A percentile compares a stretch with the other conserved stretches of the same genome.
Evolutionary conservation across 768 basidiomycete genomes (phyloP).

Genomic region (Lactarius sp.): DNA sequence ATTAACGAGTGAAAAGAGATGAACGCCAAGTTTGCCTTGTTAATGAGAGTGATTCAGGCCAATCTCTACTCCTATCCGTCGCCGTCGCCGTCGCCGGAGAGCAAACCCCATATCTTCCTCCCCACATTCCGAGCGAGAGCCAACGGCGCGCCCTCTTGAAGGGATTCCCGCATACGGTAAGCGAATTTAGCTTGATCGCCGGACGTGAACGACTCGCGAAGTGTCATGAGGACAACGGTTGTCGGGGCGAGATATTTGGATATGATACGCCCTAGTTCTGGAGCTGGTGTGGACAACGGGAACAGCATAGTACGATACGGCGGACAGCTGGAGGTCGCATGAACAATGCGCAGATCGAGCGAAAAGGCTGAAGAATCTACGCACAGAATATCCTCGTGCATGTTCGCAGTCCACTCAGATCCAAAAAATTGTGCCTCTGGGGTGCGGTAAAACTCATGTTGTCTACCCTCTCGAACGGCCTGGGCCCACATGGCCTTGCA

Average conservation of each 20-base stretch:
- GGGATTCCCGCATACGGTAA: constrained; percentile 56
- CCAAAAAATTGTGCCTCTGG: constrained; percentile 20
- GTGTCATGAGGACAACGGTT: constrained; percentile 44
- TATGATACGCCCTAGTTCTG: constrained; percentile 50
- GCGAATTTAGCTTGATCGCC: constrained; percentile 59
- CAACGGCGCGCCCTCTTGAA: constrained; percentile 56
- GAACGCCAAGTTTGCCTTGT: not conserved
- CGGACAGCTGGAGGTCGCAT: constrained; percentile 12
- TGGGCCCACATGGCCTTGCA: constrained; percentile 43
- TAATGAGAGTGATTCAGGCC: not conserved
- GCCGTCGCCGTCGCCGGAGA: constrained; percentile 23
- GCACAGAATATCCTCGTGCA: constrained; percentile 24
- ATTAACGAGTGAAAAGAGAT: constrained; percentile 7
- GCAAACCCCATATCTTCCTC: constrained; percentile 35
- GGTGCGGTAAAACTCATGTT: constrained; percentile 20
- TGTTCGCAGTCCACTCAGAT: constrained; percentile 18
- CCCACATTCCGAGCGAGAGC: constrained; percentile 38
- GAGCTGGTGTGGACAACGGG: constrained; percentile 52
- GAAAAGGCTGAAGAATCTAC: constrained; percentile 5
- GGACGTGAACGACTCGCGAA: constrained; percentile 48
- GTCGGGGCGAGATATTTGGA: constrained; percentile 55
- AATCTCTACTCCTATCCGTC: constrained; percentile 14
- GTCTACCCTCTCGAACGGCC: constrained; percentile 48
- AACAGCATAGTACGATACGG: constrained; percentile 45
- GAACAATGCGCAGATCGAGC: not conserved